Base-by-base conservation (phyloP, 768 basidiomycete species). In the Collybiopsis luxurians region DNA sequence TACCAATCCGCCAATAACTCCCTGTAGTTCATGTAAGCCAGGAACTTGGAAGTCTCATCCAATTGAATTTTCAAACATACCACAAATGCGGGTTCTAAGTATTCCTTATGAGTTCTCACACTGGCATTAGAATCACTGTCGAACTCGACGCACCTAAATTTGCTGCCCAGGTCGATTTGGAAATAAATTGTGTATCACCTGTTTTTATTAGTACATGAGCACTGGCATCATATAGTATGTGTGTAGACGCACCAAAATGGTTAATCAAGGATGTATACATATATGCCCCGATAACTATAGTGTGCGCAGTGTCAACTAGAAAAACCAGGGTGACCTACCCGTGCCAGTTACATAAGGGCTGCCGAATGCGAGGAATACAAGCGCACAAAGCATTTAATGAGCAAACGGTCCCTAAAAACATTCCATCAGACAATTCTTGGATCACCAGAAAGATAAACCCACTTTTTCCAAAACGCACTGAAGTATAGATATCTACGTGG, bases 1-100 rank as follows among this genome's bases (percentile, higher is more conserved):
- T 9, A 52, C 49, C 39, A 57, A 34, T 6, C 56, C 56, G 24
- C 56, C 51, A 19, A 57, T 57, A 24, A 57, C 51, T 6, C 56
- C 56, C 56, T 57, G 19, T 7, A 38, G 15, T 42, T 31, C 4
- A 31, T 17, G 17, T n/a, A n/a, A 3, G 11, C 12, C n/a, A 13
- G 19, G 39, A 42, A 7, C n/a, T 31, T 10, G 26, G n/a, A 23
- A 12, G 19, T 23, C 19, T 15, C 15, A n/a, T 17, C 11, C 13
- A 3, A 12, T 4, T 7, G 11, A 28, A 4, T 1, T 9, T 7
- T 24, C 2, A 13, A 5, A 17, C 19, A 2, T 19, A 47, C 45
- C 26, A 47, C 45, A 6, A 47, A 28, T 27, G 45, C 45, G 15
- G 45, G 45, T 28, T 47, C 45, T 47, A 28, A n/a, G n/a, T 26